Conservation (phyloP, 345 rosid species). For the Arabis alpina region DNA sequence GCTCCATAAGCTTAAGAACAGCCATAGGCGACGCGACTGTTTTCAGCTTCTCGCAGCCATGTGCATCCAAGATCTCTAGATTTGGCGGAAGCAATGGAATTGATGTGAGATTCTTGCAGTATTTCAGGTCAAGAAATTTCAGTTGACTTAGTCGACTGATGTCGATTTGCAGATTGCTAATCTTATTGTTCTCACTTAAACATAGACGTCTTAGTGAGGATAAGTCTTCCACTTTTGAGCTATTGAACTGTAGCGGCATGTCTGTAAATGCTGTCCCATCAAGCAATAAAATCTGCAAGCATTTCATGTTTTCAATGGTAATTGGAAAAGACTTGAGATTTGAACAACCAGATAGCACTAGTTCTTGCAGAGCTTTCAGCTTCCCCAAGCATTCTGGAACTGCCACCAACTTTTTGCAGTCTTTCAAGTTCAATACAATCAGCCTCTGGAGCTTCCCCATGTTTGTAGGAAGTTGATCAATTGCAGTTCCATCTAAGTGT, state of each 20-base stretch:
- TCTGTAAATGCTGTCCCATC: constrained; percentile 28
- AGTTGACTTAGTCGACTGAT: constrained; percentile 12
- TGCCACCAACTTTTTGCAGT: neutral
- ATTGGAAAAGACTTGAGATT: constrained; percentile 6
- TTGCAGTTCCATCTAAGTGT: constrained; percentile 28
- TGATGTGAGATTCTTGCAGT: constrained; percentile 26
- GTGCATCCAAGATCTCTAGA: constrained; percentile 33
- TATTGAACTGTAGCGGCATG: neutral
- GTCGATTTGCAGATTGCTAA: neutral
- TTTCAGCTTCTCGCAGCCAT: constrained; percentile 25
- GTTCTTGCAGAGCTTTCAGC: constrained; percentile 34
- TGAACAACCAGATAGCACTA: constrained; percentile 34
- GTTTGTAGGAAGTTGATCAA: constrained; percentile 22
- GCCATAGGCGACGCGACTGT: constrained; percentile 12
- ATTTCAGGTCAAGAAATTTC: constrained; percentile 23
- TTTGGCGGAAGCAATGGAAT: constrained; percentile 27
- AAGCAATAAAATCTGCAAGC: constrained; percentile 18
- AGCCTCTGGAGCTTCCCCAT: constrained; percentile 26
- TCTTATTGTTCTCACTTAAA: constrained; percentile 19
- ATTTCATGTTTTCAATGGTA: constrained; percentile 16
- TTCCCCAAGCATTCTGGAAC: constrained; percentile 29
- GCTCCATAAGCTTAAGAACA: constrained; percentile 17
- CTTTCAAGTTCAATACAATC: constrained; percentile 28
- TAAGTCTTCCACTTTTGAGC: constrained; percentile 17
- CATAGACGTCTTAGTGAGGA: constrained; percentile 25